Conservation (phyloP, 208 protist species). For the Naegleria fowleri region DNA sequence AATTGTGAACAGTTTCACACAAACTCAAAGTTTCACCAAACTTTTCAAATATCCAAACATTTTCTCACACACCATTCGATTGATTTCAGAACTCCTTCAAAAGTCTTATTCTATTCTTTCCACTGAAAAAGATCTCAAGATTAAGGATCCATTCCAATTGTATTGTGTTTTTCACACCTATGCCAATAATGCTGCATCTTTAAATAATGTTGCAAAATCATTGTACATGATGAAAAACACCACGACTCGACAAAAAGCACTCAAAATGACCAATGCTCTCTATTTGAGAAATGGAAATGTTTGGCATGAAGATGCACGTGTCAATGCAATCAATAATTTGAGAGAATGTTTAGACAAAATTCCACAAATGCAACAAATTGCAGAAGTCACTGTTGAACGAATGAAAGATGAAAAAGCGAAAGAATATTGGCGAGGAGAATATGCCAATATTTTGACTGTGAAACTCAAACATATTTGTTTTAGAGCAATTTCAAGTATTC, state of each 20-base stretch:
- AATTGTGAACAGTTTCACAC: neutral
- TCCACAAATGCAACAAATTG: neutral
- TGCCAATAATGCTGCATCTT: neutral
- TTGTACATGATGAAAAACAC: neutral
- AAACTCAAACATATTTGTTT: neutral
- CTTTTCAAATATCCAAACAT: neutral
- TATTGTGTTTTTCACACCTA: neutral
- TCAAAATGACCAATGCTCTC: neutral
- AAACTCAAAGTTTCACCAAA: neutral
- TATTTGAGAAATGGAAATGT: neutral
- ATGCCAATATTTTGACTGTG: neutral
- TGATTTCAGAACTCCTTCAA: neutral
- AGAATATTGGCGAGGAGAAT: neutral
- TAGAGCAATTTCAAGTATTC: neutral
- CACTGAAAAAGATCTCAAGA: neutral
- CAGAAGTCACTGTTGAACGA: neutral
- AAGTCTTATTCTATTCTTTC: neutral
- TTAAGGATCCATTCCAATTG: conserved; percentile 1
- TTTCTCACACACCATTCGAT: neutral
- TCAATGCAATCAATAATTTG: neutral
- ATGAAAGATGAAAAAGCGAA: neutral
- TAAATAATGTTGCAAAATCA: neutral
- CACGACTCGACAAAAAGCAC: neutral
- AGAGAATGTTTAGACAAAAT: neutral
- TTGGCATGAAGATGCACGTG: neutral